Evolutionary conservation across 768 basidiomycete genomes (phyloP).

Genomic region (Mycena rebaudengoi): DNA sequence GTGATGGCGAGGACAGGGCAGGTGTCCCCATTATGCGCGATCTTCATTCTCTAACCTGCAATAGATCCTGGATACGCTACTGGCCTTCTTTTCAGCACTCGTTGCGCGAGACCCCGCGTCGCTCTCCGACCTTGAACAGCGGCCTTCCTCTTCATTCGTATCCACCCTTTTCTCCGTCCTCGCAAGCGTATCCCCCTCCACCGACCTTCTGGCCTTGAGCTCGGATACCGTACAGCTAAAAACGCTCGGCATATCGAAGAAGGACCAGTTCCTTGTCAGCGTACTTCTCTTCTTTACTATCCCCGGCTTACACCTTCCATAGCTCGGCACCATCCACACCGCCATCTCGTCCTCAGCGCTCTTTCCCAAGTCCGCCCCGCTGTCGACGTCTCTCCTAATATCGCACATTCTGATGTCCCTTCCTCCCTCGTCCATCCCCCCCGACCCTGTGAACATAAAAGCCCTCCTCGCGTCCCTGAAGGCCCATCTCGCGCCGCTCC

Average conservation of each 20-base stretch:
- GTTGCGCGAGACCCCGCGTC: constrained; percentile 66
- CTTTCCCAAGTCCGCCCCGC: constrained; percentile 46
- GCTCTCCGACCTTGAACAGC: constrained; percentile 61
- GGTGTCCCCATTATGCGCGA: background rate
- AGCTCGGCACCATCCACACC: constrained; percentile 50
- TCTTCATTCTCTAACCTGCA: background rate
- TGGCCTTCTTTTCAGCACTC: constrained; percentile 69
- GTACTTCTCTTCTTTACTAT: background rate
- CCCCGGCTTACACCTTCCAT: background rate
- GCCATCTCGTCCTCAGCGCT: constrained; percentile 44
- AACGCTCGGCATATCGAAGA: constrained; percentile 60
- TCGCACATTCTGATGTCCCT: constrained; percentile 59
- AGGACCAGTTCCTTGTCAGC: constrained; percentile 65
- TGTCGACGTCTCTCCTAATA: constrained; percentile 64
- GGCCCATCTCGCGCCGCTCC: constrained; percentile 43
- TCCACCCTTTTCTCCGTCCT: constrained; percentile 55
- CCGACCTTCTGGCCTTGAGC: constrained; percentile 61
- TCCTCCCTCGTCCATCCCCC: constrained; percentile 51
- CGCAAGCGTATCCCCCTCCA: constrained; percentile 34
- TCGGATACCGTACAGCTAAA: constrained; percentile 56
- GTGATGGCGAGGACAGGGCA: constrained; percentile 65
- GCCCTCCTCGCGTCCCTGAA: constrained; percentile 12
- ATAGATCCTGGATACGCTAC: constrained; percentile 71
- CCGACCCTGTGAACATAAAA: constrained; percentile 18
- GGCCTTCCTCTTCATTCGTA: constrained; percentile 26